These are phyloP conservation scores for Mycena vulgaris DNA, from an alignment of 768 basidiomycete species.

Conservation along the genomic window DNA sequence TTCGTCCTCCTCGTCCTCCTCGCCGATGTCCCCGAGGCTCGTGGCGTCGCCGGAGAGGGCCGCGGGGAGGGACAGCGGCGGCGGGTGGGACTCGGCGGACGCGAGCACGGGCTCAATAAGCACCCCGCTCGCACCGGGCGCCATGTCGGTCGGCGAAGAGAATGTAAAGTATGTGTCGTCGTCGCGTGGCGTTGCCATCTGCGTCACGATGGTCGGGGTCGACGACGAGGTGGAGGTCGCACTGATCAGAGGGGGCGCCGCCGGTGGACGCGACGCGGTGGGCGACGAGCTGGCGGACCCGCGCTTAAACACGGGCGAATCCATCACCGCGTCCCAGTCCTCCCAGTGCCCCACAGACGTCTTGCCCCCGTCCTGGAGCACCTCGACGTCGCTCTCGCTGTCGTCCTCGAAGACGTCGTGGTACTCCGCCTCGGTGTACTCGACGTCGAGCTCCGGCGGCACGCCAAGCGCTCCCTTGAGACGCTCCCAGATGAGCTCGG, in stretches of 20 bases:
- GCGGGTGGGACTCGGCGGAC: conserved; percentile 52
- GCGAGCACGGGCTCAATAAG: conserved; percentile 71
- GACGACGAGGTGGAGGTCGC: conserved; percentile 13
- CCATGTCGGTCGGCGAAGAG: conserved; percentile 32
- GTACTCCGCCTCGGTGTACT: conserved; percentile 56
- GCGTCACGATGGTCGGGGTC: conserved; percentile 30
- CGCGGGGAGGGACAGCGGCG: conserved; percentile 53
- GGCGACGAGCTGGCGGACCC: conserved; percentile 22
- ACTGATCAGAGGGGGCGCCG: neutral
- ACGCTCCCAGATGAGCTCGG: conserved; percentile 93
- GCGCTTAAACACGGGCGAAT: conserved; percentile 57
- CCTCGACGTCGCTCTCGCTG: conserved; percentile 54
- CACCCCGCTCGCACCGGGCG: conserved; percentile 9
- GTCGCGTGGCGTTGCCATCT: conserved; percentile 35
- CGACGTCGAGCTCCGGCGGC: conserved; percentile 85
- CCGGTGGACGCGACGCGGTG: conserved; percentile 8
- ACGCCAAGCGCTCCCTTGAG: conserved; percentile 91
- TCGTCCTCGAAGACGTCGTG: conserved; percentile 52
- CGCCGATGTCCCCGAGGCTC: conserved; percentile 72
- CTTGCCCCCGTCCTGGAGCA: conserved; percentile 59
- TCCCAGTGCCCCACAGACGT: conserved; percentile 58
- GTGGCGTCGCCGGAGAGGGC: conserved; percentile 44
- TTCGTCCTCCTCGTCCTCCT: conserved; percentile 76
- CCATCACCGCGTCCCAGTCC: conserved; percentile 63
- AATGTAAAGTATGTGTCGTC: conserved; percentile 36